Evolutionary conservation across 257 asterid genomes (phyloP), one percentile per base, ranked within the genome.

Genomic region (Schizonepeta tenuifolia): DNA sequence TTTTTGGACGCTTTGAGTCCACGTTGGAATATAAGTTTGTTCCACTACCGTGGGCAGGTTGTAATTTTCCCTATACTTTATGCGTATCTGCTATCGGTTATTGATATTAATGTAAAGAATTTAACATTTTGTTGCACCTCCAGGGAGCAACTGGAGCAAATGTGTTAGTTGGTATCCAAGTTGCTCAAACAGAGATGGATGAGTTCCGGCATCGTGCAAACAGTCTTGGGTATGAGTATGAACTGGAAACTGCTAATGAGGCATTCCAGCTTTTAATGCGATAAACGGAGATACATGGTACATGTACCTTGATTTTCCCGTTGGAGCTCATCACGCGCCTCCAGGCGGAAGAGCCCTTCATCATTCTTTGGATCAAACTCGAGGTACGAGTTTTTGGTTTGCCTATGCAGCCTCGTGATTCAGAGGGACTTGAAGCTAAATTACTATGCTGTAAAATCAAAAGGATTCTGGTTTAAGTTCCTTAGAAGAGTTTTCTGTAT

Each of bases 121-220:
- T 72, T 20, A 47, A 58, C 36, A 70, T 66, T 73, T 61, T 40
- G 20, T 35, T 64, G 65, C 50, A 53, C 26, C 56, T 51, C 38
- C 67, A 94, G 99, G 99, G 99, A 49, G 98, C 85, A 71, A 83
- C 92, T 4, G 99, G 98, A 22, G 99, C 99, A 69, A 95, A 92
- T 76, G 99, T 95, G 83, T 73, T 94, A 66, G 98, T 94, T 31
- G 97, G 96, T 28, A 89, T 94, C 79, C 99, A 91, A 86, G 93
- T 94, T 64, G 79, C 90, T 51, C 59, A 15, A 24, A 36, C 56
- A 21, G 99, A 91, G 83, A 79, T 86, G 84, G 86, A 79, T 7
- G 97, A 89, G 84, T 94, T 94, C 72, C 74, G 61, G 55, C 60
- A 56, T 50, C 85, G 89, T 36, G 97, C 97, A 7, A 71, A 84